Conservation (phyloP, 2,329 filamentous ascomycete genomes). For the Leptographium lundbergii region DNA sequence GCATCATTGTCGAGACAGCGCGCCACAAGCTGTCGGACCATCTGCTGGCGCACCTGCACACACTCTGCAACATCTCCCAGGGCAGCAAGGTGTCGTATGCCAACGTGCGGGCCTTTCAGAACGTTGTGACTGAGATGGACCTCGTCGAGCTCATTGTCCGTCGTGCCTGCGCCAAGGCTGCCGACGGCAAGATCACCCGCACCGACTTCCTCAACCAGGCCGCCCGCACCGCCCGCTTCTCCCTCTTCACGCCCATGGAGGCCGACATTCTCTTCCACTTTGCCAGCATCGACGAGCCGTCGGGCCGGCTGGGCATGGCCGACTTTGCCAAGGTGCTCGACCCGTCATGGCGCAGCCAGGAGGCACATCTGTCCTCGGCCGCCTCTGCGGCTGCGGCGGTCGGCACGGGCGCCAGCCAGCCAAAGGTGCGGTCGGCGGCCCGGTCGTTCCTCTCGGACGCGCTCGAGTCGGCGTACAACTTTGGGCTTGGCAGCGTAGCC, state of each 20-base stretch:
- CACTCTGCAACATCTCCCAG: slow-evolving; percentile 85
- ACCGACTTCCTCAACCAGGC: slow-evolving; percentile 93
- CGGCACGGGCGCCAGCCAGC: slow-evolving; percentile 6
- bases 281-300: slow-evolving; percentile 80
- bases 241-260: slow-evolving; percentile 95
- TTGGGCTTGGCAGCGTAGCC: slow-evolving; percentile 74
- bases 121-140: slow-evolving; percentile 96
- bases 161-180: slow-evolving; percentile 70
- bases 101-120: slow-evolving; percentile 95
- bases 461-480: slow-evolving; percentile 77
- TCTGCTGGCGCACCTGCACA: slow-evolving; percentile 77
- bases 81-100: slow-evolving; percentile 94
- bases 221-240: slow-evolving; percentile 81
- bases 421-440: slow-evolving; percentile 36
- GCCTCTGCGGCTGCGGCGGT: slow-evolving; percentile 6
- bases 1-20: slow-evolving; percentile 87
- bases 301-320: slow-evolving; percentile 64
- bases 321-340: slow-evolving; percentile 96
- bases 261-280: slow-evolving; percentile 98
- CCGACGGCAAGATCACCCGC: slow-evolving; percentile 85
- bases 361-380: slow-evolving; percentile 18
- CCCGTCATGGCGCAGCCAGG: slow-evolving; percentile 69
- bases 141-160: slow-evolving; percentile 87
- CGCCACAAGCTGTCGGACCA: slow-evolving; percentile 97
- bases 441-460: slow-evolving; percentile 49